These are phyloP conservation scores for Thecamonas trahens DNA, from an alignment of 78 protist genomes.

Conservation along the genomic window DNA sequence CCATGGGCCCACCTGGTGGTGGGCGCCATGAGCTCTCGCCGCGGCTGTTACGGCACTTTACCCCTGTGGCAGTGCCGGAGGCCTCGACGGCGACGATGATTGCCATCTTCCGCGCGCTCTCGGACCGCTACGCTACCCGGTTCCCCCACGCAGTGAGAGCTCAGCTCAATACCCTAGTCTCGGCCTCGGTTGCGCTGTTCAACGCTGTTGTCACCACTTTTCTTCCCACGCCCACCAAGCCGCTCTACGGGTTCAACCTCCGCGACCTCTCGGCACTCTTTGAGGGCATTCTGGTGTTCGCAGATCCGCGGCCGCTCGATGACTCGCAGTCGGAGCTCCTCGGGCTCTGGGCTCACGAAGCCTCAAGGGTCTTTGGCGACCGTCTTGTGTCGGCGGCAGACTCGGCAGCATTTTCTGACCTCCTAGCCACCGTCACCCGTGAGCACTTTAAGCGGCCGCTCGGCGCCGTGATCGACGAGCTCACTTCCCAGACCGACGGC, in stretches of 20 bases:
- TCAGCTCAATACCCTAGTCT: neutral
- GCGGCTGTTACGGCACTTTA: constrained; percentile 63
- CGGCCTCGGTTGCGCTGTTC: constrained; percentile 2
- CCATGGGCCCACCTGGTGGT: constrained; percentile 89
- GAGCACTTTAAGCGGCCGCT: neutral
- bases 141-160: neutral
- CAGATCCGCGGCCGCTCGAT: neutral
- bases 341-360: constrained; percentile 43
- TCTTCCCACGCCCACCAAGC: constrained; percentile 15
- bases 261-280: constrained; percentile 7
- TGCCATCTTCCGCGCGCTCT: constrained; percentile 43
- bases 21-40: constrained; percentile 49
- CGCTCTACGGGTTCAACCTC: constrained; percentile 21
- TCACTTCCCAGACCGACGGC: neutral
- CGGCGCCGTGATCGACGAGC: neutral
- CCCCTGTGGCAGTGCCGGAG: constrained; percentile 19
- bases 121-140: neutral
- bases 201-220: neutral
- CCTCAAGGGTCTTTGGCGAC: constrained; percentile 16
- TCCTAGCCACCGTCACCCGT: neutral
- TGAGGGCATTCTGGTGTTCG: constrained; percentile 6
- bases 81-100: constrained; percentile 30
- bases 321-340: too few species aligned
- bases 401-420: constrained; percentile 18
- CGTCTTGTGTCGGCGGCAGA: constrained; percentile 29